Evolutionary conservation across 805 yeast genomes (phyloP).

Genomic region (Saturnispora besseyi): DNA sequence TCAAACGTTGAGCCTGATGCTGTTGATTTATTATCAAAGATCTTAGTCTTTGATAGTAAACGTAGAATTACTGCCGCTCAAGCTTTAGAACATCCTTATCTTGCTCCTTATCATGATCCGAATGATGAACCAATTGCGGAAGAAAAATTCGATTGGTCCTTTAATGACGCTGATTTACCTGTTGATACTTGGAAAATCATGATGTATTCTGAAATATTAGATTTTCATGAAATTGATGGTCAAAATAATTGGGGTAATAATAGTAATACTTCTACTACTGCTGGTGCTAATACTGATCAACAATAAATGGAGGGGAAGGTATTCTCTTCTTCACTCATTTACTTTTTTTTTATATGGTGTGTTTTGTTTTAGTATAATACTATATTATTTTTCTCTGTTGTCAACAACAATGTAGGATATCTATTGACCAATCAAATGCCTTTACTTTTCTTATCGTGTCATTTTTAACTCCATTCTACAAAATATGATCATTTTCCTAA

Average conservation of each 20-base stretch:
- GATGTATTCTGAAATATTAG: constrained; percentile 97
- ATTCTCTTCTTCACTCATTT: no score
- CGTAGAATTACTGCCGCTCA: constrained; percentile 89
- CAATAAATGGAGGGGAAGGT: no score
- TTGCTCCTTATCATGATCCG: constrained; percentile 95
- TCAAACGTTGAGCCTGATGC: constrained; percentile 76
- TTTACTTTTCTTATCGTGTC: background rate
- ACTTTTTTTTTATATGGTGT: no score
- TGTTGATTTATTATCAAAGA: constrained; percentile 74
- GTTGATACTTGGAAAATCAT: constrained; percentile 98
- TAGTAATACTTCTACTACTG: constrained; percentile 14
- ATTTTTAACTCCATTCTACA: background rate
- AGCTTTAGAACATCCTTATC: constrained; percentile 81
- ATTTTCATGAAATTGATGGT: constrained; percentile 83
- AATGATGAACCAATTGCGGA: constrained; percentile 94
- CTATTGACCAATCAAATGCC: background rate
- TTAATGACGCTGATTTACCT: constrained; percentile 95
- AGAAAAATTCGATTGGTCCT: constrained; percentile 93
- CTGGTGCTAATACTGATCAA: constrained; percentile 17
- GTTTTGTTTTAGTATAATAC: no score
- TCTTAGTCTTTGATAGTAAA: constrained; percentile 93
- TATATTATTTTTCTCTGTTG: no score
- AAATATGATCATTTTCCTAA: background rate
- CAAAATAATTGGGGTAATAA: constrained; percentile 19
- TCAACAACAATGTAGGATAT: constrained; percentile 13